phyloP scores from a whole-genome alignment of 345 rosid species.

The Dipteronia sinensis region DNA sequence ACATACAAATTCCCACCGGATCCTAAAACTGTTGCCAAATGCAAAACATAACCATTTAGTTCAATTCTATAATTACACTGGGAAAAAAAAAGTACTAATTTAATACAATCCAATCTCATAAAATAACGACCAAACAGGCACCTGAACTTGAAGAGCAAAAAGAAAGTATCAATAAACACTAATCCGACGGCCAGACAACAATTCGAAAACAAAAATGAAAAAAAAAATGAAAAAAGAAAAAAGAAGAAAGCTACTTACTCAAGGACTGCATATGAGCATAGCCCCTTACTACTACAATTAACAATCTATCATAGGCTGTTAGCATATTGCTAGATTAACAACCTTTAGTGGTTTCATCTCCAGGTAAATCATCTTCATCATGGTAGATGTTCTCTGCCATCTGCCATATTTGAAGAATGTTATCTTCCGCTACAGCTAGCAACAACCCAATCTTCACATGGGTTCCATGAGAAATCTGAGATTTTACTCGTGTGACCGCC shows the following conservation, averaged over 20 bases:
- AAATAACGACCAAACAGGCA: too few relatives aligned
- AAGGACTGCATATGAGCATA: background rate
- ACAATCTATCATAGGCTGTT: background rate
- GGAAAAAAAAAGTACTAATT: too few relatives aligned
- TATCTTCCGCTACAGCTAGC: conserved; percentile 98
- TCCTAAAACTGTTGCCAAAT: too few relatives aligned
- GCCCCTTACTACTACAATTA: background rate
- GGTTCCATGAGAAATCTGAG: conserved; percentile 99
- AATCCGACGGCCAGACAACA: background rate
- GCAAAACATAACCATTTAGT: too few relatives aligned
- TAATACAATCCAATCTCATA: too few relatives aligned
- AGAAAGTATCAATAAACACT: background rate
- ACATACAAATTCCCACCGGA: too few relatives aligned
- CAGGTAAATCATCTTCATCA: conserved; percentile 91
- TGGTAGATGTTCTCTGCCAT: conserved; percentile 99
- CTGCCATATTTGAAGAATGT: conserved; percentile 99
- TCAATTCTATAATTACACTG: too few relatives aligned
- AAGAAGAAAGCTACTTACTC: background rate
- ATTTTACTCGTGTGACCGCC: conserved; percentile 99
- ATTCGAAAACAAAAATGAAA: background rate
- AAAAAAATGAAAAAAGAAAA: background rate
- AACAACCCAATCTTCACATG: conserved; percentile 97
- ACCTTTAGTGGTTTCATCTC: conserved; percentile 70
- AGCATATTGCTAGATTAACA: conserved; percentile 23
- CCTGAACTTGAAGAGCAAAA: too few relatives aligned